Evolutionary conservation across 257 asterid species (phyloP), one percentile per base, ranked within the genome.

Genomic region (Phtheirospermum japonicum): DNA sequence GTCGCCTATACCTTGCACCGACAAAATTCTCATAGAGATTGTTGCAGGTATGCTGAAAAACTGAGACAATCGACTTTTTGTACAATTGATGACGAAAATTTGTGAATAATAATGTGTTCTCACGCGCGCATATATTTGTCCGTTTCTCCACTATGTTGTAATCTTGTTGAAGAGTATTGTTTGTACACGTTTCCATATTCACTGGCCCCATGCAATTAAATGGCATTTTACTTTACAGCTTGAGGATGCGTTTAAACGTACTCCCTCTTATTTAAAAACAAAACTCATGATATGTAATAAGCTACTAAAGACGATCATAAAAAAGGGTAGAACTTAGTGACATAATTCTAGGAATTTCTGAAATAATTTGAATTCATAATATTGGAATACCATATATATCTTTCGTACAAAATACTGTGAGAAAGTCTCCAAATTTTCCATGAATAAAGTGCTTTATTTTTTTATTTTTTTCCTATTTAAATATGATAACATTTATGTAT

Each of bases 21-120:
- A 34, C 28, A 42, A 17, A 34, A 34, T 57, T 23, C 61, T 16
- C 61, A 7, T 7, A 57, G 30, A 57, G 61, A 52, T 16, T 36
- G 16, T 10, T 26, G 26, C 32, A 57, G 63, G 63, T 57, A 57
- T 34, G 63, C 63, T 34, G 49, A 18, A 54, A 54, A 61, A 52
- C 20, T 55, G 6, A 52, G 13, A 42, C 13, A 33, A 4, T 7
- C 18, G 18, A 26, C 59, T 62, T 37, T 62, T 46, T 45, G 3
- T 1, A 23, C 28, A 23, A 23, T 23, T 23, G 3, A 3, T 23
- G 28, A 13, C 5, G 49, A 10, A 40, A 40, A 40, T 11, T 42
- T 12, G 49, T 13, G 18, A 42, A 42, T 12, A 42, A 12, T 42
- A 42, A 49, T 9, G 28, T 49, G 30, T 19, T 49, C 4, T 23